Evolutionary conservation across 148 eudicot species (phyloP).

Genomic region (Agrostemma githago): DNA sequence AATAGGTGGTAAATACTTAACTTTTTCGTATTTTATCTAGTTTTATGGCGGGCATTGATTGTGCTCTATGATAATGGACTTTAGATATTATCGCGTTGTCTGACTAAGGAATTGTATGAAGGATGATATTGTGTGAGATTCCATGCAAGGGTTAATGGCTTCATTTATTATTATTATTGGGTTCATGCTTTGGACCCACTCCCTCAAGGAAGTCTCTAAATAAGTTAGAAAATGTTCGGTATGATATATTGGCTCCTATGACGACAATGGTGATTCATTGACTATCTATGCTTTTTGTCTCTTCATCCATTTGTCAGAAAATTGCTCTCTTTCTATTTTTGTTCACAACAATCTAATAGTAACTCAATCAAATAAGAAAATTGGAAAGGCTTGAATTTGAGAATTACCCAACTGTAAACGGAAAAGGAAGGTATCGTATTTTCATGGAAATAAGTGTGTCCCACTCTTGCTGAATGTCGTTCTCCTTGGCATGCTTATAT

Average conservation of each 20-base stretch:
- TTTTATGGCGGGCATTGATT: neutral
- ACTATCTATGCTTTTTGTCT: neutral
- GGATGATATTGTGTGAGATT: neutral
- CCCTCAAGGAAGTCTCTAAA: neutral
- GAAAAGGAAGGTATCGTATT: neutral
- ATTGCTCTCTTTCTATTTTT: neutral
- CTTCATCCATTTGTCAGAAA: neutral
- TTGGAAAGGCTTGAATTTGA: neutral
- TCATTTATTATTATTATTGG: neutral
- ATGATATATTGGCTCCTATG: neutral
- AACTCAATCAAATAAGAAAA: neutral
- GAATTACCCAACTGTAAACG: neutral
- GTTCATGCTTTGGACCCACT: neutral
- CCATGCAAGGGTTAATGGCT: neutral
- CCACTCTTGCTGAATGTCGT: neutral
- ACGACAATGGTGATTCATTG: neutral
- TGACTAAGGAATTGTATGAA: neutral
- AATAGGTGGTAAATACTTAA: neutral
- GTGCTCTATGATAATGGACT: neutral
- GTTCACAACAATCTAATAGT: neutral
- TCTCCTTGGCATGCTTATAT: neutral
- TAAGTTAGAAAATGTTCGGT: neutral
- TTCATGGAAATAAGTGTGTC: neutral
- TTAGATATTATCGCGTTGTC: neutral
- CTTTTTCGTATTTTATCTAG: neutral